Evolutionary conservation across 768 basidiomycete genomes (phyloP), one percentile per base, ranked within the genome.

Genomic region (Lactifluus rugatus): DNA sequence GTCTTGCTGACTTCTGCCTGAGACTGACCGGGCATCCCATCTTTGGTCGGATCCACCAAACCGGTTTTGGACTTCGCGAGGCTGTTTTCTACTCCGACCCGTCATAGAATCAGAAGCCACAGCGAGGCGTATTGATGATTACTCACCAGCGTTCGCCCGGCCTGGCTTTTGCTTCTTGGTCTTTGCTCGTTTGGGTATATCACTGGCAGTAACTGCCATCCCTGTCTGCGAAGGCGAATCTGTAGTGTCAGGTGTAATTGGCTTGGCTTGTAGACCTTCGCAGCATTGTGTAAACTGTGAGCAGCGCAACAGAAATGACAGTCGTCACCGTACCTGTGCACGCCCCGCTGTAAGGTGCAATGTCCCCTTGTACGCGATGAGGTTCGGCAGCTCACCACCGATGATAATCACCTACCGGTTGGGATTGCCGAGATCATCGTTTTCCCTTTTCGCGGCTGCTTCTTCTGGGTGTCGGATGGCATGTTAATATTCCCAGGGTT

Each of bases 21-120:
- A 37, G 41, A 60, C 59, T 56, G n/a, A 60, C 59, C 49, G 17
- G 44, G 5, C 16, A 19, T 34, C 34, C 1, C 44, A 46, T 36
- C 48, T 44, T 46, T 25, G 8, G 36, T 26, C 8, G 5, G 23
- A 44, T 41, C 54, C 21, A 46, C 28, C 11, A 23, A 44, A 3
- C 58, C 41, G 32, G 42, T 37, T 45, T 50, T 59, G 25, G 53
- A 44, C 42, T 39, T 37, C 8, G 25, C 19, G 47, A 3, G 16
- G 10, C 34, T 16, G 25, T 11, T 17, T 50, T 28, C 58, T 50
- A 16, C 39, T 36, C n/a, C 41, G 13, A 31, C n/a, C n/a, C 23
- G 31, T 54, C 17, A 23, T 48, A 32, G 49, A 19, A 45, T 45
- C 37, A 50, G 57, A 41, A 34, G 41, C n/a, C 17, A 49, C 5